Base-by-base conservation (phyloP, 2,329 filamentous ascomycete species). In the Talaromyces albobiverticillius region DNA sequence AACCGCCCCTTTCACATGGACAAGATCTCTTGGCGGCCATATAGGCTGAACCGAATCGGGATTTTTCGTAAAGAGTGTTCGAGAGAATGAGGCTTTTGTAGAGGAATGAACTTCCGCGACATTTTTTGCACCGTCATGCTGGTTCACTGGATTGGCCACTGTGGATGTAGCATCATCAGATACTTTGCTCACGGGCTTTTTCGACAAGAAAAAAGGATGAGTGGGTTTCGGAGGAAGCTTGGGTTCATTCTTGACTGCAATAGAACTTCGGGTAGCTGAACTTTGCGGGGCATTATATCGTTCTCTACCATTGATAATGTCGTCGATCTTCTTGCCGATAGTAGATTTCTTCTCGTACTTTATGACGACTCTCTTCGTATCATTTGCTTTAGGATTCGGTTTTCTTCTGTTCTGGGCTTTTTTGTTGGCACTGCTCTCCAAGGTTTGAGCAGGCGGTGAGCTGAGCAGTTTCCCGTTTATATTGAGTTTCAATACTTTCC, bases 141-240 rank as follows among this genome's bases (percentile, higher is more conserved):
- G 32, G 9, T n/a, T 20, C 3, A 34, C 18, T 22, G 26, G 9
- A 11, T 32, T n/a, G 14, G 38, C 32, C 14, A 5, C 14, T 14
- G 48, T 26, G 18, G 34, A 9, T 34, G 18, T 4, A 14, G 20
- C 5, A 5, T 55, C 53, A 8, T 16, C 14, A 42, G 42, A 32
- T n/a, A 13, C 41, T 47, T 51, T 50, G n/a, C 8, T 10, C 8
- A 70, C 67, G 6, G 75, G 20, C 60, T 85, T 88, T 5, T 80
- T 82, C 14, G 78, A 65, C 63, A 79, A 65, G 64, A 91, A 91
- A 64, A 91, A 89, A 0, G 88, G 87, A 69, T 91, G 85, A 0
- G 82, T 80, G 1, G 75, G 61, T 61, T 81, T 84, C 6, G 67
- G 60, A 41, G 70, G n/a, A n/a, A n/a, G 62, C 13, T 62, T 61